Conservation (phyloP, 169 alveolate species). For the Cryptosporidium felis region DNA sequence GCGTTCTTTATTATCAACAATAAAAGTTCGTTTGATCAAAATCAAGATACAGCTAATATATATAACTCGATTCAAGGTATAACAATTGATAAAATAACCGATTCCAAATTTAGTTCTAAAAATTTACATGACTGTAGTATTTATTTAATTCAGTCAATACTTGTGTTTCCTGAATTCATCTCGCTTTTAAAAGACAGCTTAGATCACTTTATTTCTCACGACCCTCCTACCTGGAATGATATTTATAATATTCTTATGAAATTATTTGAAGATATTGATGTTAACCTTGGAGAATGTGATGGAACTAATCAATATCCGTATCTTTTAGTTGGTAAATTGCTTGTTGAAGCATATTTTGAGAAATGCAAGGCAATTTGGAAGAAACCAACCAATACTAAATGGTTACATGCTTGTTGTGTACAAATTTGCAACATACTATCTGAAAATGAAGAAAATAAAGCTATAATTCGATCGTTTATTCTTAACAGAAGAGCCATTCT, state of each 20-base stretch:
- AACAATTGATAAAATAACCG: conserved; percentile 15
- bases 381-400: not conserved
- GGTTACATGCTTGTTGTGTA: conserved; percentile 36
- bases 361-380: conserved; percentile 39
- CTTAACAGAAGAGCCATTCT: not conserved
- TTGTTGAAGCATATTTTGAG: conserved; percentile 57
- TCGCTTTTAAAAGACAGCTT: not conserved
- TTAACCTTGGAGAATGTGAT: not conserved
- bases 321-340: conserved; percentile 19
- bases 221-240: not conserved
- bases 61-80: not conserved
- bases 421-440: not conserved
- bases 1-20: conserved; percentile 13
- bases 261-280: not conserved
- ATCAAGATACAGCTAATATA: not conserved
- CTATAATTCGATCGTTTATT: not conserved
- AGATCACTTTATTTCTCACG: not conserved
- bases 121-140: conserved; percentile 8
- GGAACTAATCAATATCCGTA: conserved; percentile 1
- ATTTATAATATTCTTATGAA: not conserved
- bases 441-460: not conserved
- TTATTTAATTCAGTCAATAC: conserved; percentile 28
- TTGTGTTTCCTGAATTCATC: conserved; percentile 55
- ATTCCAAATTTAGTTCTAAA: not conserved
- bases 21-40: not conserved